Evolutionary conservation across 345 rosid species (phyloP).

Genomic region (Pugionium cornutum): DNA sequence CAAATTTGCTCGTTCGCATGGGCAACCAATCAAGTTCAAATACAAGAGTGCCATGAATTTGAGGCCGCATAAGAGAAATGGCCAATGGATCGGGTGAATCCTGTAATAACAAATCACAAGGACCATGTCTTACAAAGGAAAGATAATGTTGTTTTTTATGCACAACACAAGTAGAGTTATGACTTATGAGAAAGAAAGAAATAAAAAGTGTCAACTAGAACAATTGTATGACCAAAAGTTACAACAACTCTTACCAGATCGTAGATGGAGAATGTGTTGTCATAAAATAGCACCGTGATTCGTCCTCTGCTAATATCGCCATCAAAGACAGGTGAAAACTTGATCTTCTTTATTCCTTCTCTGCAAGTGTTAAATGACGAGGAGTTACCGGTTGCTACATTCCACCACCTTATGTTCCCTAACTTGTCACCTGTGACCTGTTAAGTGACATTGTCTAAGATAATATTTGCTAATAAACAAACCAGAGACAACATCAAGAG

Average conservation of each 20-base stretch:
- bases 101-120: slow-evolving; percentile 43
- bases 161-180: not conserved
- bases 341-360: slow-evolving; percentile 81
- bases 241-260: slow-evolving; percentile 68
- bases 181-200: too few species aligned
- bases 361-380: slow-evolving; percentile 84
- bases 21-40: slow-evolving; percentile 90
- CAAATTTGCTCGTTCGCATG: slow-evolving; percentile 59
- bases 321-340: slow-evolving; percentile 77
- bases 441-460: slow-evolving; percentile 22
- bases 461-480: not conserved
- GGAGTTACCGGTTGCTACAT: slow-evolving; percentile 78
- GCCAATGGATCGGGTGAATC: slow-evolving; percentile 86
- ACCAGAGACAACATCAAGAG: slow-evolving; percentile 27
- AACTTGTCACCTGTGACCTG: slow-evolving; percentile 61
- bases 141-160: not conserved
- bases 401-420: slow-evolving; percentile 94
- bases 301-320: slow-evolving; percentile 85
- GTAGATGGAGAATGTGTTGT: slow-evolving; percentile 79
- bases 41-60: slow-evolving; percentile 83
- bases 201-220: not conserved
- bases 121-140: not conserved
- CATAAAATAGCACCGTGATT: slow-evolving; percentile 75
- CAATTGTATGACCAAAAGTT: not conserved
- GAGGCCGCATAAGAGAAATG: slow-evolving; percentile 80